Percentiles rank a stretch among this genome's conserved stretches.
phyloP scores from a whole-genome alignment of 1,284 basidiomycete genomes.

The Cutaneotrichosporon spelunceum region DNA sequence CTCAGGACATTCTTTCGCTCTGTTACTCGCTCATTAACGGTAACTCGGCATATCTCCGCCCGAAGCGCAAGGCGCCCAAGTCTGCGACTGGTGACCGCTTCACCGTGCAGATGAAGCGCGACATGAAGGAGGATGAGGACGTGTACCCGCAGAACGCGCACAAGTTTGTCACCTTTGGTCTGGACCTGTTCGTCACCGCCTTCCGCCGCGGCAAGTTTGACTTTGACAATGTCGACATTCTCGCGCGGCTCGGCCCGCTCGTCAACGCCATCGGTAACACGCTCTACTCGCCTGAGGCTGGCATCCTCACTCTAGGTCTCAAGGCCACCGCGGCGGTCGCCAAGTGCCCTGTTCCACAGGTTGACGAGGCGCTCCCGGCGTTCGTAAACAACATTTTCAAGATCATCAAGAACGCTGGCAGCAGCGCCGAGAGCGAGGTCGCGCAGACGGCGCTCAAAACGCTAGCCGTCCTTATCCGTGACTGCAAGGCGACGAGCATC shows the following conservation, averaged over 20 bases:
- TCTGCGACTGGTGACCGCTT: slow-evolving; percentile 56
- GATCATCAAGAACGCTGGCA: slow-evolving; percentile 79
- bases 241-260: slow-evolving; percentile 80
- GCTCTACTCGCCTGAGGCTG: slow-evolving; percentile 76
- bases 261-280: slow-evolving; percentile 86
- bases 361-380: slow-evolving; percentile 75
- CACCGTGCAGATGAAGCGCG: slow-evolving; percentile 74
- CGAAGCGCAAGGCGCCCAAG: slow-evolving; percentile 43
- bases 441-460: slow-evolving; percentile 86
- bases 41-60: slow-evolving; percentile 70
- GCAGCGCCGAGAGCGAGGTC: slow-evolving; percentile 77
- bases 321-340: slow-evolving; percentile 77
- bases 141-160: slow-evolving; percentile 74
- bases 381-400: slow-evolving; percentile 82
- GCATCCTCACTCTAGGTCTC: slow-evolving; percentile 75
- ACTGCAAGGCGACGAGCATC: slow-evolving; percentile 72
- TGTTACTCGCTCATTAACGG: slow-evolving; percentile 88
- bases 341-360: slow-evolving; percentile 76
- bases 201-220: slow-evolving; percentile 82
- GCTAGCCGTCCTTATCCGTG: slow-evolving; percentile 78
- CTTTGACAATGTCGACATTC: slow-evolving; percentile 67
- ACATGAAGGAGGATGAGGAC: slow-evolving; percentile 59
- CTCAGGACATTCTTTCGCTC: slow-evolving; percentile 71
- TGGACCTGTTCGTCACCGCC: slow-evolving; percentile 87
- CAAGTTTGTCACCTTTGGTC: slow-evolving; percentile 87